Percentiles rank a stretch among this genome's conserved stretches.
phyloP scores from a whole-genome alignment of 2,329 filamentous ascomycete genomes.

The Hypoxylon sp. region DNA sequence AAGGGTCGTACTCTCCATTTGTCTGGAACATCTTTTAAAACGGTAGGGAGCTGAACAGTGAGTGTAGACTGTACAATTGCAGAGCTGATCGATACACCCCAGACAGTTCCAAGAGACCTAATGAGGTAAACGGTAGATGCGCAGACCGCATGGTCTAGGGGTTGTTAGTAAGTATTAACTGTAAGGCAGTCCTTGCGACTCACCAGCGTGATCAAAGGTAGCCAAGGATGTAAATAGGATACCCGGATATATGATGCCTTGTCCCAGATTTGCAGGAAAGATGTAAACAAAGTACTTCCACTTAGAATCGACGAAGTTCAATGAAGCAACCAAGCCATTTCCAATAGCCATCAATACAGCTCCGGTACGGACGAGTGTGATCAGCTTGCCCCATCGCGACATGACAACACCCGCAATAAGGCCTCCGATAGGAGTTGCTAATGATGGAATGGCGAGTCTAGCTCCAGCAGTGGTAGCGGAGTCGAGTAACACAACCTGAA shows the following conservation, averaged over 20 bases:
- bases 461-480: constrained; percentile 73
- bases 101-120: constrained; percentile 72
- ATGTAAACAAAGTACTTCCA: constrained; percentile 70
- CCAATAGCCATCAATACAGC: constrained; percentile 65
- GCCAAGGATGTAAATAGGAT: constrained; percentile 72
- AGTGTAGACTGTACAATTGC: constrained; percentile 73
- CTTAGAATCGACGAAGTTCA: constrained; percentile 62
- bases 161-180: constrained; percentile 33
- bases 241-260: constrained; percentile 69
- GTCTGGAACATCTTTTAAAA: constrained; percentile 66
- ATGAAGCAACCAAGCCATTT: constrained; percentile 63
- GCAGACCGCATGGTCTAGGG: constrained; percentile 70
- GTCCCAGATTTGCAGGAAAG: constrained; percentile 69
- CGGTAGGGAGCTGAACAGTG: constrained; percentile 64
- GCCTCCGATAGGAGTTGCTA: constrained; percentile 69
- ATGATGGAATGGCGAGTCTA: constrained; percentile 72
- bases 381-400: constrained; percentile 66
- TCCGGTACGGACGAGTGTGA: constrained; percentile 64
- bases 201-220: constrained; percentile 71
- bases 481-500: constrained; percentile 74
- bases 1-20: constrained; percentile 66
- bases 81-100: constrained; percentile 73
- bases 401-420: constrained; percentile 70
- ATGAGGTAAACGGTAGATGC: constrained; percentile 74
- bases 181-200: constrained; percentile 34